Base-by-base conservation (phyloP, 139 green algal genomes). In the Chlamydomonas sp. region DNA sequence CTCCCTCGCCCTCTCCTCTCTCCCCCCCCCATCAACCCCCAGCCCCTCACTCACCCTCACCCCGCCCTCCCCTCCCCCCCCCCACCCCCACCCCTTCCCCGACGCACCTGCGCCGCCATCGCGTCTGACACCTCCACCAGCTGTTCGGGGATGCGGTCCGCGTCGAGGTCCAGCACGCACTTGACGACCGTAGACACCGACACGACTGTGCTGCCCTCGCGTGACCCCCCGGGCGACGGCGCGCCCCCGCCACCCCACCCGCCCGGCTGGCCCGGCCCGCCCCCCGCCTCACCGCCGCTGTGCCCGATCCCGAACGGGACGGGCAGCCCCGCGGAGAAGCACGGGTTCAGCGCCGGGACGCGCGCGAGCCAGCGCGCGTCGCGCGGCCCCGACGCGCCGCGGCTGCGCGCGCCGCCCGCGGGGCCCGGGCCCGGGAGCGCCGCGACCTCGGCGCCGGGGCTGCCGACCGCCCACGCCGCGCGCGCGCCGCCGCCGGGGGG, bases 151-250 rank as follows among this genome's bases (percentile, higher is more conserved):
- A 80, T 63, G 64, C 62, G 35, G 36, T 49, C n/a, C 48, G 39
- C 35, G 5, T 80, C 69, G 5, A 74, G 35, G 33, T 76, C 74
- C 61, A 80, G 43, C 31, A 80, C 69, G 13, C 35, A 43, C 43
- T 59, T 8, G 3, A 60, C 16, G 4, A 62, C 20, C 6, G 65
- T 54, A 5, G 47, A 28, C 31, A 69, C 22, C 22, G 6, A 31
- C 36, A 69, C 54, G 26, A 64, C 54, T 20, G 54, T 20, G 24
- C 24, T 10, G 10, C n/a, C n/a, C n/a, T n/a, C n/a, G n/a, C n/a
- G n/a, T n/a, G n/a, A 54, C 13, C 43, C 13, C 43, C 13, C 43
- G 43, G 13, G 16, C 13, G 13, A 54, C 43, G 13, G 43, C 43
- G 13, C 13, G 43, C 43, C n/a, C 28, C 60, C 24, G 24, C 57